These are phyloP conservation scores for Candida buenavistaensis DNA, from an alignment of 1,139 yeast genomes.

Conservation along the genomic window DNA sequence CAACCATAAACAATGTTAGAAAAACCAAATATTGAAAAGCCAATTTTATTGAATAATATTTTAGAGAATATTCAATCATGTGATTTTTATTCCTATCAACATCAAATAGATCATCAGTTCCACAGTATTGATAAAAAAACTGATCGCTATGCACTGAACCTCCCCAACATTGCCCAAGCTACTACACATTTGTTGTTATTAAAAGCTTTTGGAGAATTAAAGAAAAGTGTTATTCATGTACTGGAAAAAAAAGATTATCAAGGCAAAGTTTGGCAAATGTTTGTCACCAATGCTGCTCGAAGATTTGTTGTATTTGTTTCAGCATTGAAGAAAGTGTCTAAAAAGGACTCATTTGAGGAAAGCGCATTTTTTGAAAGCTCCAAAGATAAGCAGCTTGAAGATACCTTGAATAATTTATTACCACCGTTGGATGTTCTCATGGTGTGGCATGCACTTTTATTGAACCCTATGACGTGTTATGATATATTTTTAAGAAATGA, in stretches of 20 bases:
- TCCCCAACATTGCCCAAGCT: not conserved
- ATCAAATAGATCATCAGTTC: no score
- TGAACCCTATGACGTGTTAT: slow-evolving; percentile 22
- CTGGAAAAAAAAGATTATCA: slow-evolving; percentile 6
- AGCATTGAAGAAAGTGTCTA: slow-evolving; percentile 11
- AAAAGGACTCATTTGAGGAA: no score
- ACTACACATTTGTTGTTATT: slow-evolving; percentile 33
- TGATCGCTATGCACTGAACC: no score
- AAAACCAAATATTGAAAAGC: no score
- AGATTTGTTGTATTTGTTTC: slow-evolving; percentile 29
- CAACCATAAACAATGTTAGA: no score
- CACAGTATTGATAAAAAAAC: no score
- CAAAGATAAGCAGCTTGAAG: no score
- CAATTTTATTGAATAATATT: no score
- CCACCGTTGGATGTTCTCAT: slow-evolving; percentile 40
- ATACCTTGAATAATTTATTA: not conserved
- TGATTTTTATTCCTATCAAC: no score
- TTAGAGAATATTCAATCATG: no score
- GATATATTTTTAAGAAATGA: slow-evolving; percentile 28
- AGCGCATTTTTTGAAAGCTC: no score
- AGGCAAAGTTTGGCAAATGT: slow-evolving; percentile 28
- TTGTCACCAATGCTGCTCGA: slow-evolving; percentile 27
- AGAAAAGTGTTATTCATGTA: slow-evolving; percentile 15
- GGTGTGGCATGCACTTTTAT: slow-evolving; percentile 37
- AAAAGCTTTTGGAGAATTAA: slow-evolving; percentile 25